Conservation (phyloP, 75 land plant genomes). For the Picea glauca region DNA sequence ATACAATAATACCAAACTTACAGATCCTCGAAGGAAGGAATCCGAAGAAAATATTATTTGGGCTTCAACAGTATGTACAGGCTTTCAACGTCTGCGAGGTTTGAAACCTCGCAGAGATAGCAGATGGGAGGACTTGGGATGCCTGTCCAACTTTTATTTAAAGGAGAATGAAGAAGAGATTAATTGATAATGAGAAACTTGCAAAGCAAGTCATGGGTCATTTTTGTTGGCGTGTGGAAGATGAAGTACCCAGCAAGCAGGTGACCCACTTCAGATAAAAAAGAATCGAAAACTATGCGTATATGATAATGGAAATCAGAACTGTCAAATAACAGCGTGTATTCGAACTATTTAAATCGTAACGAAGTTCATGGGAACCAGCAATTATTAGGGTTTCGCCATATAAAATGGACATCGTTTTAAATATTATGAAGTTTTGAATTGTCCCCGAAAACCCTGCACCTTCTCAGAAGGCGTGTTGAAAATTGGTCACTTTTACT, state of each 20-base stretch:
- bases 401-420: too few species aligned
- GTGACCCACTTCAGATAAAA: background rate
- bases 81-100: constrained; percentile 4
- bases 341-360: too few species aligned
- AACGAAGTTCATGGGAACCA: too few species aligned
- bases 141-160: too few species aligned
- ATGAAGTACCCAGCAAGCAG: background rate
- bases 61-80: background rate
- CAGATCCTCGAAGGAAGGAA: background rate
- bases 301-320: background rate
- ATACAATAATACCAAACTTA: background rate
- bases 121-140: background rate
- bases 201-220: background rate
- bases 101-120: constrained; percentile 11
- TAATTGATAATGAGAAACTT: background rate
- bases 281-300: background rate
- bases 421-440: too few species aligned
- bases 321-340: too few species aligned
- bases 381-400: too few species aligned
- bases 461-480: too few species aligned
- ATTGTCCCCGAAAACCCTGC: too few species aligned
- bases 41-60: background rate
- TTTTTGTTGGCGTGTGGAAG: background rate
- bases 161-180: too few species aligned
- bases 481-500: too few species aligned